Conservation (phyloP, 768 basidiomycete species). For the Multifurca ochricompacta region DNA sequence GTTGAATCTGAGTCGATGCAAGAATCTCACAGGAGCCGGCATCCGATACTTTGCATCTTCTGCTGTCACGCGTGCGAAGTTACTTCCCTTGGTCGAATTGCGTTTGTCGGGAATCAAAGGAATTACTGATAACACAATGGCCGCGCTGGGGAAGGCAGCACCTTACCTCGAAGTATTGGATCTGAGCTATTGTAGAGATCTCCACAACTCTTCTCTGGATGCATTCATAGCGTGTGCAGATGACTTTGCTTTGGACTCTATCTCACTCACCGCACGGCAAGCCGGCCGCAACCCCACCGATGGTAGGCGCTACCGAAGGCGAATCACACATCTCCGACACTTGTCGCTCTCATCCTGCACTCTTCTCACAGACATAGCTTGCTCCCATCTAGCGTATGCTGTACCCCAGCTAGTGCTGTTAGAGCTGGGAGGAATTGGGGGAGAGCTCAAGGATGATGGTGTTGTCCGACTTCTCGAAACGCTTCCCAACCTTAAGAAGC, state of each 20-base stretch:
- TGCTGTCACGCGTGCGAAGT: slow-evolving; percentile 38
- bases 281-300: slow-evolving; percentile 55
- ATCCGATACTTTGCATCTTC: slow-evolving; percentile 42
- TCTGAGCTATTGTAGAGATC: slow-evolving; percentile 59
- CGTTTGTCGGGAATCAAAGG: slow-evolving; percentile 60
- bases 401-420: slow-evolving; percentile 69
- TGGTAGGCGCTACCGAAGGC: slow-evolving; percentile 40
- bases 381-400: slow-evolving; percentile 60
- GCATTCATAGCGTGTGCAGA: slow-evolving; percentile 56
- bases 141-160: slow-evolving; percentile 56
- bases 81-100: slow-evolving; percentile 52
- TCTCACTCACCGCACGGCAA: slow-evolving; percentile 53
- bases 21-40: slow-evolving; percentile 57
- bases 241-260: slow-evolving; percentile 33
- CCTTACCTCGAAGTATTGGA: slow-evolving; percentile 75
- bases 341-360: slow-evolving; percentile 64
- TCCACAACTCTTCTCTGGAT: slow-evolving; percentile 71
- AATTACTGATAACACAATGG: slow-evolving; percentile 52
- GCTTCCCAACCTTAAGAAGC: slow-evolving; percentile 58
- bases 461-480: slow-evolving; percentile 61
- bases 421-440: slow-evolving; percentile 71
- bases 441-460: slow-evolving; percentile 64
- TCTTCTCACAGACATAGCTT: slow-evolving; percentile 66
- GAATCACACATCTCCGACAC: slow-evolving; percentile 64
- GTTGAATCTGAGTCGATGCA: slow-evolving; percentile 68